Base-by-base conservation (phyloP, 2,329 filamentous ascomycete genomes). In the Pestalotiopsis sp. region DNA sequence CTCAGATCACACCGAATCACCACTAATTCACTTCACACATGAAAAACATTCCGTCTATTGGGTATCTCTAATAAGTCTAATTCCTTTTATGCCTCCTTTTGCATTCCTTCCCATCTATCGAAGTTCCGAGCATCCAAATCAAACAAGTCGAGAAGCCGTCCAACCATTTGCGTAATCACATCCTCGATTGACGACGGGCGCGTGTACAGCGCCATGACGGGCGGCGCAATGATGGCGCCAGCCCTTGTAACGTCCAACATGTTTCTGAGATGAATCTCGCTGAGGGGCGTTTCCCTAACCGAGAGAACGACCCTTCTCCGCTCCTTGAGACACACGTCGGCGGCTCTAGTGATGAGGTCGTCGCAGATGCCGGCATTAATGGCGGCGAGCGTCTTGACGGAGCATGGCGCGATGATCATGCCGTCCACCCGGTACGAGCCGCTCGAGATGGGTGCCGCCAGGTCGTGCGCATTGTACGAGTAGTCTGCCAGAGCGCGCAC, bases 361-460 rank as follows among this genome's bases (percentile, higher is more conserved):
- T 84, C 80, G 67, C 81, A 80, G 67, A 79, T 82, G 0, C 83
- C 84, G 1, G 76, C 72, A 23, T 78, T 73, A 3, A 86, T 79
- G 0, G 77, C 80, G 0, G 83, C 81, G 3, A 86, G 76, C 1
- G 83, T 85, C 73, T 85, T 85, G 80, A 86, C 83, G 66, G 79
- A 82, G 74, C 84, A 86, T 0, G 81, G 83, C 0, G 82, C 80
- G 2, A 86, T 73, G 14, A 86, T 82, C 84, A 86, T 86, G 12
- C 83, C 83, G 67, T 81, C 79, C 7, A 80, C 76, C 52, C 75
- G 77, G 73, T 82, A 86, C 0, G 82, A 84, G 0, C 84, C 83
- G 52, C 79, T 82, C 1, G 83, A 80, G 2, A 84, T 79, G 0
- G 82, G 79, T 0, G 84, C 84, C 0, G 83, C 77, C 72, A 84